Percentiles rank a stretch among this genome's conserved stretches.
phyloP scores from a whole-genome alignment of 352 stramenopile genomes.

The Pythium coloratum region DNA sequence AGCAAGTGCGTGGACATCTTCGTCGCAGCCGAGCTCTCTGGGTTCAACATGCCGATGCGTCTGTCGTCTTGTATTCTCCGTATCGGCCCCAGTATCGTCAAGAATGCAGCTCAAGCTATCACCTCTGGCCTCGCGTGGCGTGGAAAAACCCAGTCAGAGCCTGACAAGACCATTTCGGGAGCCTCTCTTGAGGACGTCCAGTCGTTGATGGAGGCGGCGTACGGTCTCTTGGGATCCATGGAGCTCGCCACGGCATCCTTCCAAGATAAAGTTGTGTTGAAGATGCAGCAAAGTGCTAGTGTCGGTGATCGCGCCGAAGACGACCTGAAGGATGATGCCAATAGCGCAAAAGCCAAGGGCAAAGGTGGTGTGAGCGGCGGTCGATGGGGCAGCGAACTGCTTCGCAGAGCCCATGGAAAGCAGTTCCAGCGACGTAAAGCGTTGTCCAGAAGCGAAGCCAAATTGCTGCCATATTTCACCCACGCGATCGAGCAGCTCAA shows the following conservation, averaged over 20 bases:
- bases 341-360: background rate
- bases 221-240: constrained; percentile 40
- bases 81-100: constrained; percentile 10
- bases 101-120: constrained; percentile 16
- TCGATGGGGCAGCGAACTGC: constrained; percentile 53
- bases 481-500: constrained; percentile 65
- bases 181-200: constrained; percentile 45
- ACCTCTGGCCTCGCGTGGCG: constrained; percentile 16
- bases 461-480: constrained; percentile 62
- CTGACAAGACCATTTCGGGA: constrained; percentile 18
- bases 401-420: constrained; percentile 56
- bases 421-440: constrained; percentile 51
- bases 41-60: constrained; percentile 54
- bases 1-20: constrained; percentile 49
- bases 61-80: constrained; percentile 29
- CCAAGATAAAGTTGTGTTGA: constrained; percentile 63
- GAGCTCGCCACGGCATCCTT: constrained; percentile 44
- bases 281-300: constrained; percentile 49
- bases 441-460: constrained; percentile 59
- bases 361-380: background rate
- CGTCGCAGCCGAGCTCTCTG: constrained; percentile 44
- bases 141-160: constrained; percentile 1
- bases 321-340: background rate
- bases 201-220: constrained; percentile 37
- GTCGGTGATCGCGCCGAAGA: background rate